Conservation (phyloP, 164 flowering plant species). For the Litsea cubeba region DNA sequence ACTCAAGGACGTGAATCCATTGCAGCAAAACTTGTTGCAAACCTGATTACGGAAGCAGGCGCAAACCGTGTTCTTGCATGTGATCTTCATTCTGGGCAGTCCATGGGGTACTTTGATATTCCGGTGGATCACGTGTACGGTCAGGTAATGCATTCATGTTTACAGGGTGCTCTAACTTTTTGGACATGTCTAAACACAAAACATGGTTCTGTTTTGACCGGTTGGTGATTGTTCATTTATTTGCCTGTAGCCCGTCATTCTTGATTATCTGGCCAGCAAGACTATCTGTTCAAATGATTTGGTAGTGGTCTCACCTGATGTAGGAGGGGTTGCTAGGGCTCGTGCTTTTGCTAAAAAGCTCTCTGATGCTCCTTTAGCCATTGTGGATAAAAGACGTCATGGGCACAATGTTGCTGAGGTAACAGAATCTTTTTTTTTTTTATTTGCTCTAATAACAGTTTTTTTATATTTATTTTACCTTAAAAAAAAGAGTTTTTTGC, state of each 20-base stretch:
- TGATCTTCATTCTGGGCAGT: conserved; percentile 99
- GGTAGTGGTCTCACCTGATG: conserved; percentile 99
- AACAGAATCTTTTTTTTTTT: conserved; percentile 3
- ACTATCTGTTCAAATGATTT: conserved; percentile 69
- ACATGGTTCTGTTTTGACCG: not conserved
- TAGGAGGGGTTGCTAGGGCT: conserved; percentile 98
- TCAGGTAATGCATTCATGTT: conserved; percentile 44
- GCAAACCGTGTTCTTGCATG: conserved; percentile 97
- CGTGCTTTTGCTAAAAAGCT: conserved; percentile 97
- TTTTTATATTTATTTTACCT: not conserved
- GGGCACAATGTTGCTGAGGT: conserved; percentile 98
- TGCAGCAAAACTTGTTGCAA: conserved; percentile 98
- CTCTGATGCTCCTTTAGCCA: conserved; percentile 97
- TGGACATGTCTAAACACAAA: not conserved
- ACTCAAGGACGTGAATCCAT: conserved; percentile 99
- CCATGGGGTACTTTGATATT: conserved; percentile 98
- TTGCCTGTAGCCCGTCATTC: conserved; percentile 72
- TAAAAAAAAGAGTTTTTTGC: not conserved
- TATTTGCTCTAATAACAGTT: not conserved
- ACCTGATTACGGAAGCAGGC: conserved; percentile 93
- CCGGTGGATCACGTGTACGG: conserved; percentile 97
- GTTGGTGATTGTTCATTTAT: conserved; percentile 9
- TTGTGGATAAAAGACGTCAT: conserved; percentile 97
- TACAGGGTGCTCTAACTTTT: not conserved
- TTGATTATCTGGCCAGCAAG: conserved; percentile 98